Evolutionary conservation across 2,329 filamentous ascomycete species (phyloP).

Genomic region (Eurotiales sp.): DNA sequence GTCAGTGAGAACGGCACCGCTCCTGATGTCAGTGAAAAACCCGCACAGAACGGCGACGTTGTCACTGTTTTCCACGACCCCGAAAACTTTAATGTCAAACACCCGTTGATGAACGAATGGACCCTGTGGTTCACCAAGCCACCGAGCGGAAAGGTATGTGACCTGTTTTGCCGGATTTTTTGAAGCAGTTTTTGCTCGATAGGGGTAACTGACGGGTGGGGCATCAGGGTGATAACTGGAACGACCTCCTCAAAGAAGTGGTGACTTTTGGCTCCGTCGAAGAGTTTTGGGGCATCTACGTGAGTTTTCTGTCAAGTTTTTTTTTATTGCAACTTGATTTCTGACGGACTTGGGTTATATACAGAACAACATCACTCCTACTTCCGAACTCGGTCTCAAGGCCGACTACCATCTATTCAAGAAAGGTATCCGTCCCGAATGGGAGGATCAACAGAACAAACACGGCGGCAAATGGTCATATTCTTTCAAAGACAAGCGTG

Average conservation of each 20-base stretch:
- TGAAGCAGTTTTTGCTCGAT: background rate
- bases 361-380: constrained; percentile 97
- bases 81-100: constrained; percentile 99
- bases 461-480: constrained; percentile 99
- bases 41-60: constrained; percentile 32
- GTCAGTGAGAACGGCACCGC: constrained; percentile 14
- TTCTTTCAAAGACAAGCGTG: constrained; percentile 93
- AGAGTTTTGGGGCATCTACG: constrained; percentile 99
- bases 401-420: constrained; percentile 99
- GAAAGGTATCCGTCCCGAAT: constrained; percentile 91
- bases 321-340: background rate
- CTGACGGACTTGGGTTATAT: constrained; percentile 6
- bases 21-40: constrained; percentile 13
- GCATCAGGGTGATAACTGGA: constrained; percentile 90
- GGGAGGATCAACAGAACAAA: constrained; percentile 98
- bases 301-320: constrained; percentile 49
- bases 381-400: constrained; percentile 93
- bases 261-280: constrained; percentile 98
- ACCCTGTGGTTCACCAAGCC: constrained; percentile 99
- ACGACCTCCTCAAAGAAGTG: constrained; percentile 94
- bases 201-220: constrained; percentile 16
- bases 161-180: background rate
- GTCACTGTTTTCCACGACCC: constrained; percentile 97
- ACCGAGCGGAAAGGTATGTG: constrained; percentile 80
- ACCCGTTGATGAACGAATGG: constrained; percentile 96